These are phyloP conservation scores for Microstroma glucosiphilum DNA, from an alignment of 1,284 basidiomycete species.

Conservation along the genomic window DNA sequence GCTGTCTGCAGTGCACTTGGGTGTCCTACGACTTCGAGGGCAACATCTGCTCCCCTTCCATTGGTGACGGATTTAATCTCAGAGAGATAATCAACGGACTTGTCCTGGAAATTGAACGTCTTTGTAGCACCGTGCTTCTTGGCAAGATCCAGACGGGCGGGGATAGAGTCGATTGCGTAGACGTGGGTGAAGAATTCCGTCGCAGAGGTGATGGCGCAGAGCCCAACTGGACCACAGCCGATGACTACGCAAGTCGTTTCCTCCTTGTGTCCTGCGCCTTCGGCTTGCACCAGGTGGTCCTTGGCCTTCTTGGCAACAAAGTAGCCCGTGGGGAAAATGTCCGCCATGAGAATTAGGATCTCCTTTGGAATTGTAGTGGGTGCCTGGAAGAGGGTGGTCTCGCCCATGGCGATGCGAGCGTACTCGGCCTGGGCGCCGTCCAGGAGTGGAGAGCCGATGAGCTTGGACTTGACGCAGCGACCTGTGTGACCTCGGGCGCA, in stretches of 20 bases:
- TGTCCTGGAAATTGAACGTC: constrained; percentile 30
- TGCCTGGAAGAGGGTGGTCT: constrained; percentile 69
- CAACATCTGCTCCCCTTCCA: constrained; percentile 54
- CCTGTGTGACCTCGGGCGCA: constrained; percentile 71
- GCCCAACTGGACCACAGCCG: constrained; percentile 54
- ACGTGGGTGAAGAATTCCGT: constrained; percentile 50
- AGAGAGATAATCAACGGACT: constrained; percentile 26
- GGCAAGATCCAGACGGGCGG: constrained; percentile 45
- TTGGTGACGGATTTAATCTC: constrained; percentile 30
- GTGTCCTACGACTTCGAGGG: constrained; percentile 70
- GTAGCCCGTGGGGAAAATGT: constrained; percentile 55
- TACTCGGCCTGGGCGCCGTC: constrained; percentile 84
- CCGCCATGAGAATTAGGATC: constrained; percentile 61
- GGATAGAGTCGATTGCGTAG: constrained; percentile 47
- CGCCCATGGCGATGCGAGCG: constrained; percentile 67
- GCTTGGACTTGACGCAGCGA: constrained; percentile 62
- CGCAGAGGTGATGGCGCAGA: constrained; percentile 53
- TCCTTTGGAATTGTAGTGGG: constrained; percentile 53
- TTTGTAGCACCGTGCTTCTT: constrained; percentile 35
- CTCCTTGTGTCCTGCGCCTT: constrained; percentile 21
- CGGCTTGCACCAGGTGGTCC: constrained; percentile 38
- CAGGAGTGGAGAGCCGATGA: constrained; percentile 68
- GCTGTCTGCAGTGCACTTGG: constrained; percentile 65
- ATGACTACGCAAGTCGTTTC: constrained; percentile 40
- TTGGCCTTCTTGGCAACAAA: constrained; percentile 67